phyloP scores from a whole-genome alignment of 2,329 filamentous ascomycete species.

The Sporothrix globosa region DNA sequence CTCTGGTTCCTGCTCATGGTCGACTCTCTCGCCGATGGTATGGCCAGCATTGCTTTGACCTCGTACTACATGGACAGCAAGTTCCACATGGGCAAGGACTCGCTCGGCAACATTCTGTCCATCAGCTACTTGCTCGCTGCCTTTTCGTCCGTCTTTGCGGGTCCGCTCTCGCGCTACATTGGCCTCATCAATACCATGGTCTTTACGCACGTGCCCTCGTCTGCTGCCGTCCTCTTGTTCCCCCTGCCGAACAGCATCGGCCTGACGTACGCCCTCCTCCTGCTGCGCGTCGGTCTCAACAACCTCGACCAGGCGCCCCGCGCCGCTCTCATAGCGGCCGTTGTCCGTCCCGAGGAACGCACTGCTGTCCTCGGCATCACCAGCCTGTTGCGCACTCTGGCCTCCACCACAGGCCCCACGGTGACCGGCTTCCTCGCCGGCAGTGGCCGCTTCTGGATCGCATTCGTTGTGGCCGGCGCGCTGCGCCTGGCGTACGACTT shows the following conservation, averaged over 20 bases:
- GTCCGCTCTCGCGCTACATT: conserved; percentile 59
- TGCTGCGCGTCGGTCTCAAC: conserved; percentile 64
- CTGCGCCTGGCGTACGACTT: conserved; percentile 61
- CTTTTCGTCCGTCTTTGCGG: conserved; percentile 59
- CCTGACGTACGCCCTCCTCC: conserved; percentile 58
- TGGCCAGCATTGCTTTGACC: conserved; percentile 62
- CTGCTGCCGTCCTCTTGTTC: conserved; percentile 62
- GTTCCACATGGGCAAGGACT: conserved; percentile 59
- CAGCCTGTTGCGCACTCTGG: conserved; percentile 61
- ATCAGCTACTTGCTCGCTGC: conserved; percentile 58
- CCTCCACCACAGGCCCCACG: conserved; percentile 57
- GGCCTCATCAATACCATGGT: conserved; percentile 68
- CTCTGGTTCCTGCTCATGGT: conserved; percentile 67
- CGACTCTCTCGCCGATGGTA: conserved; percentile 68
- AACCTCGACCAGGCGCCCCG: conserved; percentile 71
- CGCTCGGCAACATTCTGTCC: conserved; percentile 63
- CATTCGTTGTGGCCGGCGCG: conserved; percentile 60
- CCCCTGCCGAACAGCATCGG: conserved; percentile 57
- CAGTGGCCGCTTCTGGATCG: conserved; percentile 61
- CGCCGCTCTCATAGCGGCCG: conserved; percentile 67
- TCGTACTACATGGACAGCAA: conserved; percentile 62
- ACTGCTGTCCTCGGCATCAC: conserved; percentile 74
- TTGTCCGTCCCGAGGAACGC: conserved; percentile 65
- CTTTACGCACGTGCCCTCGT: conserved; percentile 65
- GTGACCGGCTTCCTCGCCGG: conserved; percentile 61